Conservation (phyloP, 2,329 filamentous ascomycete species). For the Cephalotrichum gorgonifer region DNA sequence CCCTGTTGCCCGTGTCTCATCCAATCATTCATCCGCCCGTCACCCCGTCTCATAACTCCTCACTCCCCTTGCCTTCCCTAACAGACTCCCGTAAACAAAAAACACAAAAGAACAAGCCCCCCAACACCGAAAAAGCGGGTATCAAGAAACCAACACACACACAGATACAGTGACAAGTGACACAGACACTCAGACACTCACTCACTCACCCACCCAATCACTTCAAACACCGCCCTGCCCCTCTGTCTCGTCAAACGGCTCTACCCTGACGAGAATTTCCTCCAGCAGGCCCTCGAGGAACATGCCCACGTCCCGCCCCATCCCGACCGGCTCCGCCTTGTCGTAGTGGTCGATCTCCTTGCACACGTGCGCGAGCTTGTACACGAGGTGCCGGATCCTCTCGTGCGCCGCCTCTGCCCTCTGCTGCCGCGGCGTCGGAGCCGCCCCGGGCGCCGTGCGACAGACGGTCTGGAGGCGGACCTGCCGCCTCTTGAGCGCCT, state of each 20-base stretch:
- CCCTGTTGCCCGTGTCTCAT: no score
- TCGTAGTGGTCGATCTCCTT: slow-evolving; percentile 87
- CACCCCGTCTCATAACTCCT: no score
- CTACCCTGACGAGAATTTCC: slow-evolving; percentile 84
- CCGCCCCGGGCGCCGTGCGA: slow-evolving; percentile 21
- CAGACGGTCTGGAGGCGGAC: slow-evolving; percentile 46
- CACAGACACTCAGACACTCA: no score
- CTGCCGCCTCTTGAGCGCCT: slow-evolving; percentile 74
- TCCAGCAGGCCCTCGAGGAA: slow-evolving; percentile 85
- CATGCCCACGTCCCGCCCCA: slow-evolving; percentile 82
- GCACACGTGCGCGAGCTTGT: slow-evolving; percentile 73
- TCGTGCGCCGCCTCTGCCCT: slow-evolving; percentile 67
- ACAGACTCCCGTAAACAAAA: not conserved
- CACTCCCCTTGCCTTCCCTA: no score
- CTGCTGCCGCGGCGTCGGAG: slow-evolving; percentile 52
- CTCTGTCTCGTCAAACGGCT: slow-evolving; percentile 72
- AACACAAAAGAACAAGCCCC: no score
- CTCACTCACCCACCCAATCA: no score
- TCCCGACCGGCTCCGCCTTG: slow-evolving; percentile 76
- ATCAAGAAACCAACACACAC: not conserved
- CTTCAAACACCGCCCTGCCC: slow-evolving; percentile 10
- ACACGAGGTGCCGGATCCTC: slow-evolving; percentile 68
- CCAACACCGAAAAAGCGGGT: no score
- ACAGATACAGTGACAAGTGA: no score
- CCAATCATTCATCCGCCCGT: no score